Evolutionary conservation across 2,329 filamentous ascomycete genomes (phyloP), one percentile per base, ranked within the genome.

Genomic region (Aspergillus sp.): DNA sequence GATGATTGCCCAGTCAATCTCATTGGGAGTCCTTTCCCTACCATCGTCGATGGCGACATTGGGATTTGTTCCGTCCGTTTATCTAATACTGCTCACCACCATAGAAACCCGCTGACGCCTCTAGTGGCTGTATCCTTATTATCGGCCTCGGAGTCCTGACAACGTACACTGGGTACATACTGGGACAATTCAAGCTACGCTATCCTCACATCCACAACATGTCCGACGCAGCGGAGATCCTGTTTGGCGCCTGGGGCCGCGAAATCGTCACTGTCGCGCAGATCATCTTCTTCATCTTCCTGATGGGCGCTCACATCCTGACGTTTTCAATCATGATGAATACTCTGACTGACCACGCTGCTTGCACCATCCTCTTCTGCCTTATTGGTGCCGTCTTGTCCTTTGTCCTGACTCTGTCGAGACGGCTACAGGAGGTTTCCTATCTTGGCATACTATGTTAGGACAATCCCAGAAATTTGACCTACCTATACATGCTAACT

Each of bases 301-400:
- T 90, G 62, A 87, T 89, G 74, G 88, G 84, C 28, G 89, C 88
- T n/a, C 90, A 92, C 75, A 83, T 89, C 58, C 77, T 91, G 61
- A 90, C 87, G 0, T 90, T 90, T 64, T 84, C 84, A 31, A 88
- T 91, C 67, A 85, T 88, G 69, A 84, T 91, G 74, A 87, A 87
- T 67, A 86, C 83, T 52, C 79, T 91, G 48, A 87, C 87, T 7
- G 75, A 85, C 3, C 83, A 89, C 62, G 84, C 81, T 0, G 81
- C 83, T 1, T 91, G 88, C 74, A 87, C 86, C 4, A 84, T 90
- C 56, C 78, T 86, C 2, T 90, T 86, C 76, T 45, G 23, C 47
- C 71, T 66, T 80, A 77, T 49, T 9, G 47, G 47, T 5, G 22
- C 15, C 4, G 47, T 49, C 0, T 3, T 49, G 7, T 49, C 22